phyloP scores from a whole-genome alignment of 306 rosid genomes.

The Quercus agrifolia region DNA sequence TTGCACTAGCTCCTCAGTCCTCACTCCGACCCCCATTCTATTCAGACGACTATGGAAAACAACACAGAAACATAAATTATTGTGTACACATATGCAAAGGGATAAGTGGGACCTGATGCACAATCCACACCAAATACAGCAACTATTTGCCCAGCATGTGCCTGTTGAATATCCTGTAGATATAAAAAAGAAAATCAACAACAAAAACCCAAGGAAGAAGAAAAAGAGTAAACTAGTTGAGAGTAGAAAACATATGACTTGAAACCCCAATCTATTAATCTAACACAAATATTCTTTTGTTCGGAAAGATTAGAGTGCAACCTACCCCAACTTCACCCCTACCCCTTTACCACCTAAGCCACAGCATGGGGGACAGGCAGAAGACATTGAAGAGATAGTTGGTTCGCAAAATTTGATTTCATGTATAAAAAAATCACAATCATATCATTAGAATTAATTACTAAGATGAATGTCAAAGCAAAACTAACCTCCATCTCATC shows the following conservation, averaged over 20 bases:
- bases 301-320: background rate
- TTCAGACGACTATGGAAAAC: background rate
- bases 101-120: constrained; percentile 80
- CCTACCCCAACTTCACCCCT: background rate
- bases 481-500: constrained; percentile 91
- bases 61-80: constrained; percentile 8
- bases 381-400: background rate
- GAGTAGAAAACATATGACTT: background rate
- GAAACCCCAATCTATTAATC: background rate
- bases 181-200: background rate
- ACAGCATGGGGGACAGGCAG: background rate
- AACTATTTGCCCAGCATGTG: constrained; percentile 98
- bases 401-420: background rate
- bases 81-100: constrained; percentile 7
- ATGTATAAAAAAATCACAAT: constrained; percentile 2
- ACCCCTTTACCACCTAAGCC: background rate
- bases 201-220: background rate
- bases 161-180: constrained; percentile 89
- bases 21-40: constrained; percentile 5
- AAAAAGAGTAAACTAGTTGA: background rate
- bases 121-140: constrained; percentile 99
- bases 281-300: background rate
- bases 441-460: constrained; percentile 1
- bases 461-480: constrained; percentile 1
- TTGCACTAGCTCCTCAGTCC: constrained; percentile 1